Conservation (phyloP, 768 basidiomycete species). For the Inosperma sp. region DNA sequence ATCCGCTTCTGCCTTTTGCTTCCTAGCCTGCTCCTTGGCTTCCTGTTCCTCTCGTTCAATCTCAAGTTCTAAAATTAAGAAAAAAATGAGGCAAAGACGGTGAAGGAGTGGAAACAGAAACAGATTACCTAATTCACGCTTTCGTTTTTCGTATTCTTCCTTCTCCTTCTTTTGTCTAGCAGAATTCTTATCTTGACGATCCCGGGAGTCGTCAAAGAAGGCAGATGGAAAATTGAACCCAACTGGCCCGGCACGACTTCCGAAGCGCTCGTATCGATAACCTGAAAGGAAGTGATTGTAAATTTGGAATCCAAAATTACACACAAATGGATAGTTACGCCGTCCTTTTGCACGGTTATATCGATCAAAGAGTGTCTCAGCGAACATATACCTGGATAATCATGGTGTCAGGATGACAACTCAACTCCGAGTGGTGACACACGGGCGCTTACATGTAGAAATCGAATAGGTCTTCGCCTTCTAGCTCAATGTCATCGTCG, state of each 20-base stretch:
- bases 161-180: conserved; percentile 25
- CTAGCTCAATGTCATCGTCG: conserved; percentile 27
- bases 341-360: conserved; percentile 26
- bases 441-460: conserved; percentile 27
- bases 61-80: conserved; percentile 26
- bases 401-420: conserved; percentile 4
- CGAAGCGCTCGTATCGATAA: conserved; percentile 27
- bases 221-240: conserved; percentile 18
- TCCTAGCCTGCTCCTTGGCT: conserved; percentile 20
- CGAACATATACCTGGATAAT: conserved; percentile 36
- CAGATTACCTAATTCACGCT: conserved; percentile 30
- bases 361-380: conserved; percentile 27
- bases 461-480: conserved; percentile 26
- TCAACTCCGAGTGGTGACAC: neutral
- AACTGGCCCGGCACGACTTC: conserved; percentile 13
- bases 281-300: conserved; percentile 17
- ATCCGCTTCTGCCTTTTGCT: conserved; percentile 23
- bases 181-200: conserved; percentile 17
- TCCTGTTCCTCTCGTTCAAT: conserved; percentile 32
- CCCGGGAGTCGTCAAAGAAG: conserved; percentile 19
- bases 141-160: conserved; percentile 29
- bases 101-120: neutral
- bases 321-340: conserved; percentile 19
- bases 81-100: neutral
- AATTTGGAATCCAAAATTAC: neutral